phyloP scores from a whole-genome alignment of 768 basidiomycete genomes.

The Mycena epipterygia region DNA sequence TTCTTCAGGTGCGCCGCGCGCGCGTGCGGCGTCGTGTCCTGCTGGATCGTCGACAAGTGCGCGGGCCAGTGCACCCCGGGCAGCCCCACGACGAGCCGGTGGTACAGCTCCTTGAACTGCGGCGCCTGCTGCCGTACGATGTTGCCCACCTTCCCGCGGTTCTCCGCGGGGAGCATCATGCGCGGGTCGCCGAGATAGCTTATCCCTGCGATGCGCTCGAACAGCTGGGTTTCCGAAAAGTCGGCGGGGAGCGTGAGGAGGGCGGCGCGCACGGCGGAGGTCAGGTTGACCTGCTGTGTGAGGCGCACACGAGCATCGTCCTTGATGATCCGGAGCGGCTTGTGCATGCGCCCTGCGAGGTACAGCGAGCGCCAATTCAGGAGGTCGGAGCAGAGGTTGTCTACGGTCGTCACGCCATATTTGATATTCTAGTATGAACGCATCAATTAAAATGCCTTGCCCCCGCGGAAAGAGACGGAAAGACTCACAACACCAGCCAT shows the following conservation, averaged over 20 bases:
- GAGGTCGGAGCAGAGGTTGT: conserved; percentile 90
- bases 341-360: conserved; percentile 96
- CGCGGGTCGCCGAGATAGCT: conserved; percentile 93
- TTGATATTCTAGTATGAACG: conserved; percentile 80
- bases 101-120: conserved; percentile 92
- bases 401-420: conserved; percentile 95
- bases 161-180: conserved; percentile 95
- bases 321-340: conserved; percentile 93
- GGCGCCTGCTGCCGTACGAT: conserved; percentile 87
- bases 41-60: conserved; percentile 68
- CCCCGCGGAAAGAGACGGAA: conserved; percentile 16
- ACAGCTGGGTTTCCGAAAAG: conserved; percentile 88
- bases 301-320: conserved; percentile 93
- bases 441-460: background rate
- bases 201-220: conserved; percentile 87
- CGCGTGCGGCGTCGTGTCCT: conserved; percentile 79
- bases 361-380: conserved; percentile 95
- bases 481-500: conserved; percentile 85
- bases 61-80: conserved; percentile 85
- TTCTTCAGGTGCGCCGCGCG: conserved; percentile 83
- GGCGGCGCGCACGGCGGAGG: conserved; percentile 90
- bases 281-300: conserved; percentile 94
- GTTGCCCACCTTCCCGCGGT: conserved; percentile 93
- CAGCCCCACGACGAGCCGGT: conserved; percentile 79
- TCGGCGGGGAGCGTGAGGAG: conserved; percentile 87